Evolutionary conservation across 2,329 filamentous ascomycete species (phyloP).

Genomic region (Aspergillus sp.): DNA sequence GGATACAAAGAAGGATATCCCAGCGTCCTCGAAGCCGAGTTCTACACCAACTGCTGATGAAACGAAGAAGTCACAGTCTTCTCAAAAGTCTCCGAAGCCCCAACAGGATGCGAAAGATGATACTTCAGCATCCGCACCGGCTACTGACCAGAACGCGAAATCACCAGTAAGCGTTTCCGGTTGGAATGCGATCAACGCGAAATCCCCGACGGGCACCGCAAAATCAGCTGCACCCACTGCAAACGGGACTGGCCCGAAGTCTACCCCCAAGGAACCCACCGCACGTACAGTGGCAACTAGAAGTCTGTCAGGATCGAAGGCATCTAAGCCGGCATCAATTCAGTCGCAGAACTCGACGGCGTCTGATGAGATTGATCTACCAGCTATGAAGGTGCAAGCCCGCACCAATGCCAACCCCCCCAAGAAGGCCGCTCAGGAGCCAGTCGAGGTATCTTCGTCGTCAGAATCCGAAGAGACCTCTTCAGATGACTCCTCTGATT

Average conservation of each 20-base stretch:
- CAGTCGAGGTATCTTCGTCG: slow-evolving; percentile 7
- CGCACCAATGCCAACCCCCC: not conserved
- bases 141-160: not conserved
- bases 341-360: slow-evolving; percentile 10
- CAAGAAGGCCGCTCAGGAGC: slow-evolving; percentile 2
- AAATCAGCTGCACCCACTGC: not conserved
- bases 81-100: not conserved
- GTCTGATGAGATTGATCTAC: slow-evolving; percentile 1
- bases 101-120: not conserved
- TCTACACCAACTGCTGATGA: not conserved
- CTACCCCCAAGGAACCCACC: not conserved
- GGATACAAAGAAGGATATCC: not conserved
- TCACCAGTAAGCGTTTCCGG: not conserved
- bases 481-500: slow-evolving; percentile 2
- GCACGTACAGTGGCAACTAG: not conserved
- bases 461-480: slow-evolving; percentile 2
- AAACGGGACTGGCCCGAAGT: not conserved
- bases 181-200: slow-evolving; percentile 7
- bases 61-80: not conserved
- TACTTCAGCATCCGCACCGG: not conserved
- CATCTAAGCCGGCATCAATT: not conserved
- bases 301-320: not conserved
- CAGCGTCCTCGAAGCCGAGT: not conserved
- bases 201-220: not conserved
- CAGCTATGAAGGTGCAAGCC: slow-evolving; percentile 2